phyloP scores from a whole-genome alignment of 768 basidiomycete genomes.

The Psilocybe tampanensis region DNA sequence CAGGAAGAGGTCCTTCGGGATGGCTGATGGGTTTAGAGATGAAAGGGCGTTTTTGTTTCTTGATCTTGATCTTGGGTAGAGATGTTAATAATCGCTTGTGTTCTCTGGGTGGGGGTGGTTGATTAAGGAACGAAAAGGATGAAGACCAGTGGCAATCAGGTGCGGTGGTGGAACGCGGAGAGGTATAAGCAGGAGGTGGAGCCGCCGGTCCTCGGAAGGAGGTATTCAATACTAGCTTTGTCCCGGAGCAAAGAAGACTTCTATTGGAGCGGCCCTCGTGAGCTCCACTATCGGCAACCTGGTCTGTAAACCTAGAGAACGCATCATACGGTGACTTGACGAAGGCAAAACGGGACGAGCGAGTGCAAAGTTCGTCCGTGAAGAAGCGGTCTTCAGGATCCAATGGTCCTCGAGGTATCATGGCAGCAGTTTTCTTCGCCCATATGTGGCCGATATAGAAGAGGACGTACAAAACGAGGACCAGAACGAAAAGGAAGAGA shows the following conservation, averaged over 20 bases:
- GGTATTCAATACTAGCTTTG: not conserved
- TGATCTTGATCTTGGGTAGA: not conserved
- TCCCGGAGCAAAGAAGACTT: conserved; percentile 2
- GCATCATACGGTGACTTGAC: conserved; percentile 11
- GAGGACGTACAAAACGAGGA: not conserved
- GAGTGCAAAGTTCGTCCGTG: not conserved
- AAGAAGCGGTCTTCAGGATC: conserved; percentile 3
- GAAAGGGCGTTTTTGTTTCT: not conserved
- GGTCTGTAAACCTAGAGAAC: conserved; percentile 3
- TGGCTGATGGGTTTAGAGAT: conserved; percentile 16
- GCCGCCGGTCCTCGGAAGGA: not conserved
- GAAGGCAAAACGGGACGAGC: conserved; percentile 6
- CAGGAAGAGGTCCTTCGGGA: conserved; percentile 16
- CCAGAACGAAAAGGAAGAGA: not conserved
- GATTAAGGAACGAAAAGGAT: not conserved
- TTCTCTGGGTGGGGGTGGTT: not conserved
- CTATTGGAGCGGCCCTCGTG: not conserved
- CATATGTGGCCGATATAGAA: not conserved
- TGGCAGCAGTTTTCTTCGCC: not conserved
- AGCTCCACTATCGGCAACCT: conserved; percentile 1
- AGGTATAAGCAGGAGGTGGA: conserved; percentile 11
- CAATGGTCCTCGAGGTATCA: not conserved
- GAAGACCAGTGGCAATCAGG: not conserved
- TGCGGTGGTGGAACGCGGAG: not conserved
- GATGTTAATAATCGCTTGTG: not conserved